Percentiles rank a stretch among this genome's conserved stretches.
These are phyloP conservation scores for Myriosclerotinia duriaeana DNA, from an alignment of 2,329 filamentous ascomycete species.

Conservation along the genomic window DNA sequence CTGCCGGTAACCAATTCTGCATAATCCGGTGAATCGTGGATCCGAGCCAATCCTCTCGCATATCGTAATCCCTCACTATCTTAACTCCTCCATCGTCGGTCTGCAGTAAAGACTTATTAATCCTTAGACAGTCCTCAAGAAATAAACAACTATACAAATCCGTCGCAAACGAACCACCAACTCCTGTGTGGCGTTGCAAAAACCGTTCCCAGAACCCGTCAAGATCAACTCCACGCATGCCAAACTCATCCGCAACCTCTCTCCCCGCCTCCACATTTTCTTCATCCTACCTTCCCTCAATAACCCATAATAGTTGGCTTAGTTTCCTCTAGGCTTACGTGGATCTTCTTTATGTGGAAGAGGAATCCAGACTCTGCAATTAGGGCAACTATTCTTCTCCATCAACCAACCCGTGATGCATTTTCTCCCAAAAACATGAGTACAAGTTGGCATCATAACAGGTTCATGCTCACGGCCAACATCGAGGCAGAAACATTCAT, in stretches of 20 bases:
- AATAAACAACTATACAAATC: no score
- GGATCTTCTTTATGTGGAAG: neutral
- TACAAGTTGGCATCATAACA: neutral
- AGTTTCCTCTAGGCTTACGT: neutral
- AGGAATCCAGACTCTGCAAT: neutral
- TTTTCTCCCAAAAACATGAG: neutral
- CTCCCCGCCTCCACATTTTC: no score
- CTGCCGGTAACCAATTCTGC: neutral
- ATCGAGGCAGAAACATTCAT: neutral
- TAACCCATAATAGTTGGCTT: no score
- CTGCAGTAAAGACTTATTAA: no score
- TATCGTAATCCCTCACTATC: no score
- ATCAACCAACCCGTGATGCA: neutral
- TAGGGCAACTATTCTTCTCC: neutral
- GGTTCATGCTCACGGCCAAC: neutral
- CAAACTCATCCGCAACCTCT: neutral
- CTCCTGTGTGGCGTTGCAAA: no score
- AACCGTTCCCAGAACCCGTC: neutral
- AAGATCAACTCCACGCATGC: neutral
- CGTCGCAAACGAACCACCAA: no score
- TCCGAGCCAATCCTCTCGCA: neutral
- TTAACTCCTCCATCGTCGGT: no score
- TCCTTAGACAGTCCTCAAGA: no score
- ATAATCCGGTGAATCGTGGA: neutral
- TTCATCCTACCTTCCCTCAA: neutral